Conservation (phyloP, 2,329 filamentous ascomycete species). For the Stagonosporopsis tanaceti region DNA sequence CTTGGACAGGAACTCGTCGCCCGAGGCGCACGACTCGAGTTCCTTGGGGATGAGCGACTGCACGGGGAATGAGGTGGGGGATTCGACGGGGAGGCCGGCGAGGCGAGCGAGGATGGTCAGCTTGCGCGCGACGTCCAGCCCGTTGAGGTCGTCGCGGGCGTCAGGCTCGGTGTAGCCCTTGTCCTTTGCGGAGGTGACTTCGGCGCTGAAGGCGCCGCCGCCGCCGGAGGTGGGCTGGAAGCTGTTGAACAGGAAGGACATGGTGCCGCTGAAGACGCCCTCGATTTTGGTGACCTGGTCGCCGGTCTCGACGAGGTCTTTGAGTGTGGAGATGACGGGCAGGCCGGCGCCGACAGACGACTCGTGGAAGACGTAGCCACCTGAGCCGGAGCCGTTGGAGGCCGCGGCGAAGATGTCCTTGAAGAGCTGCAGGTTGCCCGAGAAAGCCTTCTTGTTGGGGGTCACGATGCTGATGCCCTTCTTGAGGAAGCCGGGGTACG, state of each 20-base stretch:
- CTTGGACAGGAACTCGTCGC: constrained; percentile 84
- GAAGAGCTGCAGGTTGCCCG: constrained; percentile 81
- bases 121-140: constrained; percentile 91
- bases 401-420: constrained; percentile 83
- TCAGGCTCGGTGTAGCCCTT: constrained; percentile 92
- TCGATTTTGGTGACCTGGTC: constrained; percentile 92
- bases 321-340: constrained; percentile 90
- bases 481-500: constrained; percentile 82
- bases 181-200: constrained; percentile 90
- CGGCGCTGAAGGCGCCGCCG: constrained; percentile 86
- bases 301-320: constrained; percentile 92
- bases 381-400: constrained; percentile 66
- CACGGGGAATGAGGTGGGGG: constrained; percentile 88
- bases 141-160: constrained; percentile 85
- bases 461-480: constrained; percentile 91
- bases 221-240: constrained; percentile 83
- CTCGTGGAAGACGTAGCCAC: constrained; percentile 91
- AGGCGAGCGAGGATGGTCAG: constrained; percentile 92
- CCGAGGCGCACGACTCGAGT: constrained; percentile 77
- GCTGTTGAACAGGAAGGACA: constrained; percentile 98
- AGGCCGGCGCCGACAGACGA: constrained; percentile 92
- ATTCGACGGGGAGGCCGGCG: constrained; percentile 80
- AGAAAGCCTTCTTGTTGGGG: constrained; percentile 98
- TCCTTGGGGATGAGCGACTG: constrained; percentile 91
- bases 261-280: constrained; percentile 96